phyloP scores from a whole-genome alignment of 345 rosid genomes.

The Populus deltoides region DNA sequence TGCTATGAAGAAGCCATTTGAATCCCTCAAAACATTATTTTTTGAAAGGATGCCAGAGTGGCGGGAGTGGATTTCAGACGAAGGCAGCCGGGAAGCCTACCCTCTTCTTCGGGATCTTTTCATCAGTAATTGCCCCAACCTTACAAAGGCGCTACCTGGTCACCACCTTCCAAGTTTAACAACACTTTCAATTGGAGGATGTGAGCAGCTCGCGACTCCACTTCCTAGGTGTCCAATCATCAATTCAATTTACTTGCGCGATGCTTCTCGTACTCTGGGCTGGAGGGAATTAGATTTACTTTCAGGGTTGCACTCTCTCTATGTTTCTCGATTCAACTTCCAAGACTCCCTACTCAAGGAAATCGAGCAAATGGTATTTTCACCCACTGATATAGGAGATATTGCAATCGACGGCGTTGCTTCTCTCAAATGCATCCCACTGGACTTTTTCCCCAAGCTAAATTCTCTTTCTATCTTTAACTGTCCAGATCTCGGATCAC shows the following conservation, averaged over 20 bases:
- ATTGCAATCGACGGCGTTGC: not conserved
- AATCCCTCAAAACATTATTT: not conserved
- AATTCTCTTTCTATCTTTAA: not conserved
- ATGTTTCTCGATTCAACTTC: not conserved
- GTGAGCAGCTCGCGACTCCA: not conserved
- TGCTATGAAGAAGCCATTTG: not conserved
- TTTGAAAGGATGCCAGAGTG: not conserved
- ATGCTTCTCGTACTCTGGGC: not conserved
- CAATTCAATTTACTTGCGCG: not conserved
- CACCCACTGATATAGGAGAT: not conserved
- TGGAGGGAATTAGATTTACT: not conserved
- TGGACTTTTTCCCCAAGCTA: not conserved
- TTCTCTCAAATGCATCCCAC: slow-evolving; percentile 5
- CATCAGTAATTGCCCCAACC: not conserved
- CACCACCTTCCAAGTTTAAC: not conserved
- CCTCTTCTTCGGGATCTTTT: slow-evolving; percentile 2
- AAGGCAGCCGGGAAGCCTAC: not conserved
- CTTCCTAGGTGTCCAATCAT: not conserved
- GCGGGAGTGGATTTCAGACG: not conserved
- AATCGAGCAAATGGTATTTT: not conserved
- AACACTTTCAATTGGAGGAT: not conserved
- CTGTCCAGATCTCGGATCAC: not conserved
- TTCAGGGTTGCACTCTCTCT: not conserved
- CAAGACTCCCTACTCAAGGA: not conserved
- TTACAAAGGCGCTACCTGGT: not conserved